Base-by-base conservation (phyloP, 768 basidiomycete genomes). In the Leucogyrophana mollusca region DNA sequence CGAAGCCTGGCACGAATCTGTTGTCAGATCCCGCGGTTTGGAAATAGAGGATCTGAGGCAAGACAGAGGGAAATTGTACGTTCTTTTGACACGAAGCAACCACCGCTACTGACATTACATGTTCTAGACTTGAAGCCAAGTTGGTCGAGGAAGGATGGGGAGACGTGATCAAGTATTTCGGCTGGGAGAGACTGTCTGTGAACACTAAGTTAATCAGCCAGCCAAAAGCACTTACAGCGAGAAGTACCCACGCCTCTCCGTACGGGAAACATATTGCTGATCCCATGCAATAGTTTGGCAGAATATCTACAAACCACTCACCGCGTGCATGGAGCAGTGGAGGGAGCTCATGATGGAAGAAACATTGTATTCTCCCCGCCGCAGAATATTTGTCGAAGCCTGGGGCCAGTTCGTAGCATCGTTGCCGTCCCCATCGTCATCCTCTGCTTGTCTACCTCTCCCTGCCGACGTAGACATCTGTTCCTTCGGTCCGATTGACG, bases 281-380 rank as follows among this genome's bases (percentile, higher is more conserved):
- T 64, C 33, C 30, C 18, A 44, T 3, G 18, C 24, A 37, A 32
- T 40, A 64, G 65, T 41, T 34, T 47, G 43, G 9, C 33, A 47
- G 30, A 40, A 24, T 18, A 21, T 63, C 37, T 18, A 58, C 18
- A 50, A 56, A 17, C 52, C 60, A 34, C 49, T 67, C 13, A 42
- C 34, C 27, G 56, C 53, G 7, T 56, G 63, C 42, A 64, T 64
- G 63, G 25, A 51, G 11, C 54, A 46, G 13, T 67, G 65, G 65
- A 62, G 55, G 44, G 63, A 60, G 39, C 54, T 64, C 45, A 52
- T 58, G 17, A 54, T 55, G 51, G 63, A 64, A 47, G 60, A 65
- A 34, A 61, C 42, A 34, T 52, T 64, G 7, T 67, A 64, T 23
- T 33, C 43, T 37, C 11, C 20, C 40, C 61, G 65, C 46, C 65